Evolutionary conservation across 495 filamentous ascomycete genomes (phyloP), one percentile per base, ranked within the genome.

Genomic region (Bacidia rubella): DNA sequence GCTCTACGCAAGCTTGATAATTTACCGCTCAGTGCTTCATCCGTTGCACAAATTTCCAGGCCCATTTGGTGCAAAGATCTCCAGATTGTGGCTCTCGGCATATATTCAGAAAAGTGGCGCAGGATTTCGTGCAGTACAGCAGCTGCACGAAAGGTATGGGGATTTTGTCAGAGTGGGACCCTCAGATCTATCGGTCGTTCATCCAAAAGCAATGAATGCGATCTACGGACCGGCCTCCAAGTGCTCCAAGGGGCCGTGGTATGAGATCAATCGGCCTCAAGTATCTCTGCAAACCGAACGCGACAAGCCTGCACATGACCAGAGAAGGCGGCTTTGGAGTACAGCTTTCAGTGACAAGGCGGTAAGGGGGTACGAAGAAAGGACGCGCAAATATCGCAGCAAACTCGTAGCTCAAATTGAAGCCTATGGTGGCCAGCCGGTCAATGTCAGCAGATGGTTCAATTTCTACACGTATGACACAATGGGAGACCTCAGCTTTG

Each of bases 401-500:
- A 53, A 65, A 38, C 59, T 73, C 0, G 49, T 70, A 0, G 39
- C 54, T 4, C 55, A 50, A 1, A 50, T 72, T 10, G 54, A 55
- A 3, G 45, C 46, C 7, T 20, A 42, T 4, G 1, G 51, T 0
- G 54, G 54, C 1, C 54, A 52, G 3, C 51, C 64, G 2, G 53
- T 75, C n/a, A 63, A 73, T 53, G 60, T 72, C 7, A 60, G 66
- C 0, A 52, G 62, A 11, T 75, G 70, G 71, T 69, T 76, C 49
- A 69, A 66, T 44, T 71, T 64, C 54, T 74, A 68, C 51, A 60
- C 61, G 22, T 76, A 75, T 40, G 74, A 78, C 46, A 63, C 75
- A 11, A 75, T 78, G 71, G 71, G 70, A 0, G 69, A 76, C 55
- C 54, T 78, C 1, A 63, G 71, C 0, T 76, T 77, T 50, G 71